A percentile compares a stretch with the other conserved stretches of the same genome.
Conservation (phyloP, 192 early-diverging fungal species). For the Funneliformis mosseae region DNA sequence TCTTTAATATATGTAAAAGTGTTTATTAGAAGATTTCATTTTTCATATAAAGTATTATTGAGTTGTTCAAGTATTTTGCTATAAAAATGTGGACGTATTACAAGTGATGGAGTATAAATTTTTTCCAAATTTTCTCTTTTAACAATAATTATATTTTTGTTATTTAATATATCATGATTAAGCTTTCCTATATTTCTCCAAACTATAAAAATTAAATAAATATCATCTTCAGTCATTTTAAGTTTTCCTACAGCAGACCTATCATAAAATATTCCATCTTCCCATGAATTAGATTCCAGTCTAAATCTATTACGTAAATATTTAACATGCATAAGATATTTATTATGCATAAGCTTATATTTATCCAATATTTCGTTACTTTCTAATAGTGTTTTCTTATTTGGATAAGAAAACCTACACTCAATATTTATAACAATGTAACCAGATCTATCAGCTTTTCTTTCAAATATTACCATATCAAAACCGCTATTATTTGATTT, state of each 20-base stretch:
- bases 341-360: slow-evolving; percentile 12
- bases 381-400: background rate
- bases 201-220: background rate
- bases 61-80: background rate
- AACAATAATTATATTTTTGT: slow-evolving; percentile 21
- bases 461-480: slow-evolving; percentile 14
- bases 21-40: no score
- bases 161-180: background rate
- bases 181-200: slow-evolving; percentile 10
- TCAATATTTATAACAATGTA: slow-evolving; percentile 20
- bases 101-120: slow-evolving; percentile 21
- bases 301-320: background rate
- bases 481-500: slow-evolving; percentile 4
- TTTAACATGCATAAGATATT: slow-evolving; percentile 17
- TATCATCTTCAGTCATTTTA: slow-evolving; percentile 7
- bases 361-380: background rate
- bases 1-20: no score
- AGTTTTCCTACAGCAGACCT: background rate
- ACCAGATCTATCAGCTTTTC: background rate
- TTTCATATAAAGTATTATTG: no score
- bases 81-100: slow-evolving; percentile 3
- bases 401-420: slow-evolving; percentile 14
- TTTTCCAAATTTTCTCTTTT: background rate
- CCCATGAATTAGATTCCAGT: background rate
- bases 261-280: background rate